Base-by-base conservation (phyloP, 805 yeast species). In the Lipomyces orientalis region DNA sequence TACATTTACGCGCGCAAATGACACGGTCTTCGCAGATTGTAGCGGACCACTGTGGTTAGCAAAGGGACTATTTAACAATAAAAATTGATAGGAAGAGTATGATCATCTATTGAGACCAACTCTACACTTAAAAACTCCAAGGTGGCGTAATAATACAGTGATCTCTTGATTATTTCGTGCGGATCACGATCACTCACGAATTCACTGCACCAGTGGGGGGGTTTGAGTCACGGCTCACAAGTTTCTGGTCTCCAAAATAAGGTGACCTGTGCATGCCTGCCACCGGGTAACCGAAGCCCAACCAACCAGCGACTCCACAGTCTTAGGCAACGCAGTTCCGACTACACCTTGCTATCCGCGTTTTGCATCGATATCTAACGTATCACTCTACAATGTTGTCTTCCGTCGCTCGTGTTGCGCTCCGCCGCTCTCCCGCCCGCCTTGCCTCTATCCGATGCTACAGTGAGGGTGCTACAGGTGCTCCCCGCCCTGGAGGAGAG, bases 391-490 rank as follows among this genome's bases (percentile, higher is more conserved):
- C 59, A 43, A 67, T 67, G 70, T 49, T 67, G 54, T 61, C 70
- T 39, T 34, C 65, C 60, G 56, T 62, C 35, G 55, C 61, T 37
- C 67, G 70, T 16, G 25, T 43, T 51, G 67, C 74, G 56, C 56
- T 67, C 35, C 71, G 74, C 49, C 74, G 72, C 54, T 64, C 63
- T 19, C 37, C 70, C 25, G 54, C 62, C 64, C 56, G 67, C 39
- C 67, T 60, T 55, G 29, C 54, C 56, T 61, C 76, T 54, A 72
- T 75, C 70, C 81, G 85, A 76, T 74, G 74, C 71, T 81, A 79
- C 79, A 62, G 86, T 65, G 91, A 85, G 73, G 90, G 90, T 64
- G 83, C 88, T 73, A 83, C 88, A 61, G 90, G 90, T 71, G 80
- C 87, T 54, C 82, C 85, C 69, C 85, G 90, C 75, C 79, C 84